Percentiles rank a stretch among this genome's conserved stretches.
Evolutionary conservation across 345 rosid species (phyloP).

Genomic region (Reutealis trisperma): DNA sequence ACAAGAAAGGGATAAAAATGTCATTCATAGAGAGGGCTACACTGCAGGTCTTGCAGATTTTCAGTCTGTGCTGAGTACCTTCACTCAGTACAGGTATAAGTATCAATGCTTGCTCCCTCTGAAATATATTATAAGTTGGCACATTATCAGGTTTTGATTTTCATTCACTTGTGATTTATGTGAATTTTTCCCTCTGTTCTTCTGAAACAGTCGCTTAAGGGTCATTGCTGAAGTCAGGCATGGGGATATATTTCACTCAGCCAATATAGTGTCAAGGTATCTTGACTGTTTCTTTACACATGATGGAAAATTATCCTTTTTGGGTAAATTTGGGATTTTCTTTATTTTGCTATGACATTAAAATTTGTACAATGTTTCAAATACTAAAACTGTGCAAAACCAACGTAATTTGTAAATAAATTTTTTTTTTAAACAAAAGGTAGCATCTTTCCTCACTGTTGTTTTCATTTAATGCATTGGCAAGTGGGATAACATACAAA

Average conservation of each 20-base stretch:
- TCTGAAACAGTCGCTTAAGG: conserved; percentile 72
- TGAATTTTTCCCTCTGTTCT: conserved; percentile 16
- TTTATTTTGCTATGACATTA: not conserved
- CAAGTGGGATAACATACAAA: not conserved
- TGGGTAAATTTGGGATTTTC: not conserved
- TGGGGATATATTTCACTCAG: conserved; percentile 95
- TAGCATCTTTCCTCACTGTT: not conserved
- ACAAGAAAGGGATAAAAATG: conserved; percentile 63
- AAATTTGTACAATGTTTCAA: not conserved
- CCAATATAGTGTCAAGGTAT: conserved; percentile 97
- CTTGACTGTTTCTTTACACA: conserved; percentile 24
- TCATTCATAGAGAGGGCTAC: conserved; percentile 77
- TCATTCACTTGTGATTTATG: conserved; percentile 6
- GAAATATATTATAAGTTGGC: not conserved
- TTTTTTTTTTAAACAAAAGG: too few species aligned
- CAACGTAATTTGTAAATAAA: not conserved
- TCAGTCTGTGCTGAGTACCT: conserved; percentile 81
- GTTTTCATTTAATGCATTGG: not conserved
- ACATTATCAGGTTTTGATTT: conserved; percentile 2
- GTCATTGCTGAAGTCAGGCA: conserved; percentile 95
- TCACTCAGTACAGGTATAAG: conserved; percentile 83
- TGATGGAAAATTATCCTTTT: not conserved
- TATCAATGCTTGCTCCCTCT: conserved; percentile 1
- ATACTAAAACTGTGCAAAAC: not conserved
- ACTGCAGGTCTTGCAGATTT: conserved; percentile 83